A percentile compares a stretch with the other conserved stretches of the same genome.
phyloP scores from a whole-genome alignment of 805 yeast species.

The Yamadazyma kitorensis region DNA sequence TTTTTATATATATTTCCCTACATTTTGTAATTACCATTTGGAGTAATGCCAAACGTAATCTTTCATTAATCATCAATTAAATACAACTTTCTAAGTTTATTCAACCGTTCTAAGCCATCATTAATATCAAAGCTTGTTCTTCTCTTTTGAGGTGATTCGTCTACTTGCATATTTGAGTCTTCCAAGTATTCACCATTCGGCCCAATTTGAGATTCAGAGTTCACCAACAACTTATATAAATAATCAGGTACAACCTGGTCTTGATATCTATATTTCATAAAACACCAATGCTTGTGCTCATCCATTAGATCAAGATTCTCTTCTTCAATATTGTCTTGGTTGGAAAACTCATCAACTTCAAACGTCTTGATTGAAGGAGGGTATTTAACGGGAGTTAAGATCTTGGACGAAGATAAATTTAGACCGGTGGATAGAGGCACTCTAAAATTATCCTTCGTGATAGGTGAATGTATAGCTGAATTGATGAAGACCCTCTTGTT shows the following conservation, averaged over 20 bases:
- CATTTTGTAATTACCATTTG: not conserved
- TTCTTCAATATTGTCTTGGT: slow-evolving; percentile 15
- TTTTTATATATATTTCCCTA: not conserved
- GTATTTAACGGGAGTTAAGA: slow-evolving; percentile 30
- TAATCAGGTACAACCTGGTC: slow-evolving; percentile 14
- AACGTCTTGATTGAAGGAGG: slow-evolving; percentile 16
- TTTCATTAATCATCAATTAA: slow-evolving; percentile 13
- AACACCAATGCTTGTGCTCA: slow-evolving; percentile 41
- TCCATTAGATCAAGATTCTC: slow-evolving; percentile 19
- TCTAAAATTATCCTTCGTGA: slow-evolving; percentile 2
- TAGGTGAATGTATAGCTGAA: slow-evolving; percentile 11
- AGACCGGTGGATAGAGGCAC: slow-evolving; percentile 12
- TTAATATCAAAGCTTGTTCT: slow-evolving; percentile 22
- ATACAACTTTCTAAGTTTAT: slow-evolving; percentile 34
- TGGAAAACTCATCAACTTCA: slow-evolving; percentile 18
- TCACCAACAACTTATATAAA: slow-evolving; percentile 20
- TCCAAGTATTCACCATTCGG: slow-evolving; percentile 22
- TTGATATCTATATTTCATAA: slow-evolving; percentile 9
- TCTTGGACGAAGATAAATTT: slow-evolving; percentile 20
- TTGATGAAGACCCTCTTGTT: slow-evolving; percentile 32
- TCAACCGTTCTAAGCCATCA: slow-evolving; percentile 31
- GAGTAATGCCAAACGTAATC: not conserved
- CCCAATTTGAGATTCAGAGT: slow-evolving; percentile 23
- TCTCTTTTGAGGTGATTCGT: slow-evolving; percentile 6
- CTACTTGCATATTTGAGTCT: slow-evolving; percentile 13